phyloP scores from a whole-genome alignment of 2,329 filamentous ascomycete genomes.

The Aquanectria penicillioides region DNA sequence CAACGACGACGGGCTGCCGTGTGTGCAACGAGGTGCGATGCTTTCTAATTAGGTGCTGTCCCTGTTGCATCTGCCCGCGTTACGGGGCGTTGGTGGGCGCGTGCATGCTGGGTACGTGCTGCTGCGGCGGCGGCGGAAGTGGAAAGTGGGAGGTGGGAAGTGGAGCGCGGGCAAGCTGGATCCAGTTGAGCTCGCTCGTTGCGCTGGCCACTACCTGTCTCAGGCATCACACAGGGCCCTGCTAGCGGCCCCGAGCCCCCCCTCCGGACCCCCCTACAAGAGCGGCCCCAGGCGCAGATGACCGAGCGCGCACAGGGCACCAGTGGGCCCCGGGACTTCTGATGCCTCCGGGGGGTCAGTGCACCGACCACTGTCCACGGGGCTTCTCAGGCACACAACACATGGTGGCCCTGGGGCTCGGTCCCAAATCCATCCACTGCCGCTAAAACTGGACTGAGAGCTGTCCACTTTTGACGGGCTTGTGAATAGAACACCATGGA shows the following conservation, averaged over 20 bases:
- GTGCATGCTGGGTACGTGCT: neutral
- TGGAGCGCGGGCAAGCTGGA: neutral
- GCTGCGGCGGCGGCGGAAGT: conserved; percentile 18
- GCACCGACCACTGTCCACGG: conserved; percentile 3
- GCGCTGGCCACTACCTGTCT: conserved; percentile 18
- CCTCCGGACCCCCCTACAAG: conserved; percentile 10
- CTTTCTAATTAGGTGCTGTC: too few species aligned
- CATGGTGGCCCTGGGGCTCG: neutral
- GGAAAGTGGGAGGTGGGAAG: too few species aligned
- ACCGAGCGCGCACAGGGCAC: conserved; percentile 43
- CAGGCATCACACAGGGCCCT: conserved; percentile 28
- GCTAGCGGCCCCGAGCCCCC: conserved; percentile 27
- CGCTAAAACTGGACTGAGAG: neutral
- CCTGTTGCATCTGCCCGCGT: conserved; percentile 7
- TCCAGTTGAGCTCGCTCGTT: neutral
- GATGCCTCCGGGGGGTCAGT: conserved; percentile 12
- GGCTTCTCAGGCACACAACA: conserved; percentile 15
- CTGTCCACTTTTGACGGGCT: conserved; percentile 11
- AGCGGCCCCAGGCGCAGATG: conserved; percentile 43
- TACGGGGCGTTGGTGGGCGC: neutral
- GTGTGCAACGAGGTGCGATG: too few species aligned
- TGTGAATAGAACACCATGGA: conserved; percentile 1
- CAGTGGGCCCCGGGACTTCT: conserved; percentile 27
- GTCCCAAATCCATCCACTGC: neutral
- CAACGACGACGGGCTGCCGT: neutral